Conservation (phyloP, 257 asterid genomes). For the Mitragyna speciosa region DNA sequence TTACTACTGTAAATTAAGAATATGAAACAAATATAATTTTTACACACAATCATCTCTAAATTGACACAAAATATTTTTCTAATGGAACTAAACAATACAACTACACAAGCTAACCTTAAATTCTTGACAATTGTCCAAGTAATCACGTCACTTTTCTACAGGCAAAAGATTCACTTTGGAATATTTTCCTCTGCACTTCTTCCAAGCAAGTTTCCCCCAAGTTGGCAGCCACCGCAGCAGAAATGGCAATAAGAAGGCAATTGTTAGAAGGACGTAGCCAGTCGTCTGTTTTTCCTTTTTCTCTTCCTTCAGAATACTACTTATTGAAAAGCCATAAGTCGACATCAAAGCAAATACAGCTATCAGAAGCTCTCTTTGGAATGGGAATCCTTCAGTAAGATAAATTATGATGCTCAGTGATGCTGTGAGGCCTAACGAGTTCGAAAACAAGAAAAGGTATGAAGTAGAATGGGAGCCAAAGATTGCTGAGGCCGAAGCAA, state of each 20-base stretch:
- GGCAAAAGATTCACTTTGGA: not conserved
- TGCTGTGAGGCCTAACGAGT: not conserved
- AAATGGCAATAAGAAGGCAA: not conserved
- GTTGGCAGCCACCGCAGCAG: not conserved
- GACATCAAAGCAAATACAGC: not conserved
- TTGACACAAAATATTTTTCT: not conserved
- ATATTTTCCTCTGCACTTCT: not conserved
- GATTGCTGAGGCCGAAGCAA: not conserved
- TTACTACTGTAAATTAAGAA: not conserved
- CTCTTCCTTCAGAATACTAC: not conserved
- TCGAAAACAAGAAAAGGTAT: slow-evolving; percentile 1
- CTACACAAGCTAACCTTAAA: not conserved
- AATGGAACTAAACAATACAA: not conserved
- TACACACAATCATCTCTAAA: not conserved
- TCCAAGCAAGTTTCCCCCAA: not conserved
- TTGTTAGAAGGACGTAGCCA: not conserved
- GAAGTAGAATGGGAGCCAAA: not conserved
- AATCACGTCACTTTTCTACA: not conserved
- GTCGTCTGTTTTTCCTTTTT: not conserved
- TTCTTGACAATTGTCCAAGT: not conserved
- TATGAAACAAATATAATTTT: no score
- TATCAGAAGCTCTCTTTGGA: slow-evolving; percentile 6
- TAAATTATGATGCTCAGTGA: not conserved
- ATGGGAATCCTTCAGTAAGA: slow-evolving; percentile 11
- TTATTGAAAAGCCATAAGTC: not conserved